A percentile compares a stretch with the other conserved stretches of the same genome.
These are phyloP conservation scores for Sicyos baderoa DNA, from an alignment of 306 rosid genomes.

Conservation along the genomic window DNA sequence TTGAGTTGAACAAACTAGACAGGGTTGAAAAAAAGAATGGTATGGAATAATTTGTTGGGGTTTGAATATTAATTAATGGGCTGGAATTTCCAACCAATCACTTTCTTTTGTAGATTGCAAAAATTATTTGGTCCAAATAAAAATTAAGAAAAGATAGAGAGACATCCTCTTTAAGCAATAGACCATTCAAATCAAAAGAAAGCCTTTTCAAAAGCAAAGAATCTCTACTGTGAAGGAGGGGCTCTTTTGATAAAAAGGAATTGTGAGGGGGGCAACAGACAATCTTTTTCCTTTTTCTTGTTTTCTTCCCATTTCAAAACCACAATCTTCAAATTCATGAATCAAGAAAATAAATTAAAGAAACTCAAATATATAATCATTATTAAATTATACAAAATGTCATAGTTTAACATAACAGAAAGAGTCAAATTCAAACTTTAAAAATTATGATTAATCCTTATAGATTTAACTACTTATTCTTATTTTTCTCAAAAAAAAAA, in stretches of 20 bases:
- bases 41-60: neutral
- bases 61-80: conserved; percentile 6
- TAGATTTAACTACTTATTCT: too few relatives aligned
- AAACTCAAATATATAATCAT: too few relatives aligned
- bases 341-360: too few relatives aligned
- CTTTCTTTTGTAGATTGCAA: conserved; percentile 1
- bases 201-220: conserved; percentile 18
- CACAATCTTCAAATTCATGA: neutral
- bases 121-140: conserved; percentile 9
- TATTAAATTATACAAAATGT: too few relatives aligned
- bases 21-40: too few relatives aligned
- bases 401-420: too few relatives aligned
- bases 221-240: conserved; percentile 4
- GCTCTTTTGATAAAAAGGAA: neutral
- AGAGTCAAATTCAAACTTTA: too few relatives aligned
- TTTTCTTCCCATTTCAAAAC: conserved; percentile 3
- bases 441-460: too few relatives aligned
- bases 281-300: neutral
- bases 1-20: neutral
- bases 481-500: too few relatives aligned
- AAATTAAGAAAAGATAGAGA: conserved; percentile 19
- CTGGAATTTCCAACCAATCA: conserved; percentile 15
- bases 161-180: conserved; percentile 11
- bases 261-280: neutral
- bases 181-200: conserved; percentile 14